Percentiles rank a stretch among this genome's conserved stretches.
These are phyloP conservation scores for Isatis tinctoria DNA, from an alignment of 345 rosid species.

Conservation along the genomic window DNA sequence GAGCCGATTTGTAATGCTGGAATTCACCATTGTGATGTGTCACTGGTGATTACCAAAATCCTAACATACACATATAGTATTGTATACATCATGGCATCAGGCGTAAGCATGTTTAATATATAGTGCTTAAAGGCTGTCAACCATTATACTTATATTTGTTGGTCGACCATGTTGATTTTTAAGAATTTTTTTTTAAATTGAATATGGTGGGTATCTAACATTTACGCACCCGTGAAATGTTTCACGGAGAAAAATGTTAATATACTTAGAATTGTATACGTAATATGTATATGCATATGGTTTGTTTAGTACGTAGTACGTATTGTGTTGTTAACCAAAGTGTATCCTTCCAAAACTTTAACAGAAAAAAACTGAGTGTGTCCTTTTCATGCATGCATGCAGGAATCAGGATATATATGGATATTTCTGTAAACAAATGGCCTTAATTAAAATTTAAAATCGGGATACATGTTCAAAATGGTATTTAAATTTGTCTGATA, in stretches of 20 bases:
- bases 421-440: neutral
- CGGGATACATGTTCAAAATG: neutral
- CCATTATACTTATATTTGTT: neutral
- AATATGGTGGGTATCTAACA: constrained; percentile 6
- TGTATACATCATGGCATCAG: constrained; percentile 11
- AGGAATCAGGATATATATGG: neutral
- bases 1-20: constrained; percentile 3
- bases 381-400: neutral
- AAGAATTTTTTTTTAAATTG: neutral
- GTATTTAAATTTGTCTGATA: neutral
- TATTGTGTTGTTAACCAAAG: neutral
- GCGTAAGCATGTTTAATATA: neutral
- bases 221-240: neutral
- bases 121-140: constrained; percentile 11
- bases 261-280: neutral
- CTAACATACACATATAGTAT: neutral
- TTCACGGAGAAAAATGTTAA: neutral
- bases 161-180: constrained; percentile 9
- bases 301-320: neutral
- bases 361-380: neutral
- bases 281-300: neutral
- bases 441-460: neutral
- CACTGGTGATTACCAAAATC: constrained; percentile 20
- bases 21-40: constrained; percentile 10
- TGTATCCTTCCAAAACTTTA: neutral